Base-by-base conservation (phyloP, 2,329 filamentous ascomycete genomes). In the Cladophialophora carrionii region DNA sequence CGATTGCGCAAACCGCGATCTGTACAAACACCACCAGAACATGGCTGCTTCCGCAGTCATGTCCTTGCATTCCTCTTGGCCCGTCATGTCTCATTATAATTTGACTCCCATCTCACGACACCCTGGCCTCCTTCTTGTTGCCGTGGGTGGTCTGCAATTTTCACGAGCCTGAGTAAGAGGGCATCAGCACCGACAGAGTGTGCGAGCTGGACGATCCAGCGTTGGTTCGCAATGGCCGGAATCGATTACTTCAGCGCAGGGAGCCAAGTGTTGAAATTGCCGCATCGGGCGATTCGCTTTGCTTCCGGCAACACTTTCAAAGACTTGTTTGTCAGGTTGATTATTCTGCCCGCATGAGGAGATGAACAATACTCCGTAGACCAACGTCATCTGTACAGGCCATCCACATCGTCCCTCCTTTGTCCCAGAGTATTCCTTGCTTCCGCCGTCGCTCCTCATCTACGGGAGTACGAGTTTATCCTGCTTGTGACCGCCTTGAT, bases 181-280 rank as follows among this genome's bases (percentile, higher is more conserved):
- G 58, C 58, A 61, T 61, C 46, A 55, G 49, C 58, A 57, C 22
- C 32, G 9, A 24, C n/a, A 20, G 26, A 20, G 8, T 29, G 29
- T 34, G 52, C 54, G 9, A 57, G 31, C 34, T n/a, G 26, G 10
- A 48, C 29, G 12, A 26, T 10, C 20, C 20, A 34, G 22, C 20
- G 48, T 32, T 51, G 10, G 53, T 29, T 57, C 32, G 61, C 61
- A 53, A 22, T n/a, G 22, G 32, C 54, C 61, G 61, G 54, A 63
- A 58, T n/a, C 10, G 61, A 63, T 63, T 63, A 63, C 61, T 63
- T 63, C 54, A 63, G 61, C 61, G 34, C 53, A 26, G 5, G 29
- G 29, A 29, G 20, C 34, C 48, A 60, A 52, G 57, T 46, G 9
- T 9, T 52, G 46, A 31, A 20, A 52, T 60, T 60, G 56, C 48